Percentiles rank a stretch among this genome's conserved stretches.
Evolutionary conservation across 495 filamentous ascomycete species (phyloP).

Genomic region (Talaromyces wortmannii): DNA sequence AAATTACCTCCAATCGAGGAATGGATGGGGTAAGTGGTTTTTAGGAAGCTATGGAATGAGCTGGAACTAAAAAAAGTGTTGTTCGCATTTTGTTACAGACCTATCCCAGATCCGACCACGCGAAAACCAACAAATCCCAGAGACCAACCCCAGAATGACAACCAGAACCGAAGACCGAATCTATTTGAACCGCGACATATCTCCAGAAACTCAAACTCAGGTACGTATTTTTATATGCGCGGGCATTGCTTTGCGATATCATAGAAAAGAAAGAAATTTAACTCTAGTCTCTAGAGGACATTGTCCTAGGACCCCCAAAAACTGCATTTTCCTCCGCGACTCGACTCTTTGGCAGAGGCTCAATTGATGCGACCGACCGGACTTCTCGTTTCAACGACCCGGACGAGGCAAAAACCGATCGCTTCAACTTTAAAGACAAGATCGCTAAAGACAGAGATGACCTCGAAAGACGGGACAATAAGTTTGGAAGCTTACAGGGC

Average conservation of each 20-base stretch:
- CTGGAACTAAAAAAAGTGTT: slow-evolving; percentile 7
- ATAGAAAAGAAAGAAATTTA: slow-evolving; percentile 8
- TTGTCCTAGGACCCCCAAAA: slow-evolving; percentile 83
- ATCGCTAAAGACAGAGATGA: slow-evolving; percentile 44
- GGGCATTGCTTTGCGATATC: background rate
- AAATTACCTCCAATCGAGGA: slow-evolving; percentile 83
- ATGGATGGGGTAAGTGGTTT: slow-evolving; percentile 84
- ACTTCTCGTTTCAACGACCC: slow-evolving; percentile 39
- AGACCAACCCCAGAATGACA: slow-evolving; percentile 33
- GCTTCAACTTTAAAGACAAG: slow-evolving; percentile 55
- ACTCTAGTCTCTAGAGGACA: slow-evolving; percentile 60
- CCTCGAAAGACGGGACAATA: slow-evolving; percentile 32
- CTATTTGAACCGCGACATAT: slow-evolving; percentile 55
- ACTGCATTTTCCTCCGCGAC: slow-evolving; percentile 81
- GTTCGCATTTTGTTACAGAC: slow-evolving; percentile 24
- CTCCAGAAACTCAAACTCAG: slow-evolving; percentile 55
- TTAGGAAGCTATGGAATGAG: slow-evolving; percentile 1
- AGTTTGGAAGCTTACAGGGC: slow-evolving; percentile 25
- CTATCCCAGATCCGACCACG: slow-evolving; percentile 38
- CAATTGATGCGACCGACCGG: slow-evolving; percentile 42
- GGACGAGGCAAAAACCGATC: slow-evolving; percentile 45
- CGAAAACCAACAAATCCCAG: slow-evolving; percentile 36
- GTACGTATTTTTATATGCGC: slow-evolving; percentile 17
- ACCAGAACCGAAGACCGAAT: slow-evolving; percentile 47
- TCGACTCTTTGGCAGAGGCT: slow-evolving; percentile 46